Percentiles rank a stretch among this genome's conserved stretches.
These are phyloP conservation scores for Ensete glaucum DNA, from an alignment of 176 grass and related monocot species.

Conservation along the genomic window DNA sequence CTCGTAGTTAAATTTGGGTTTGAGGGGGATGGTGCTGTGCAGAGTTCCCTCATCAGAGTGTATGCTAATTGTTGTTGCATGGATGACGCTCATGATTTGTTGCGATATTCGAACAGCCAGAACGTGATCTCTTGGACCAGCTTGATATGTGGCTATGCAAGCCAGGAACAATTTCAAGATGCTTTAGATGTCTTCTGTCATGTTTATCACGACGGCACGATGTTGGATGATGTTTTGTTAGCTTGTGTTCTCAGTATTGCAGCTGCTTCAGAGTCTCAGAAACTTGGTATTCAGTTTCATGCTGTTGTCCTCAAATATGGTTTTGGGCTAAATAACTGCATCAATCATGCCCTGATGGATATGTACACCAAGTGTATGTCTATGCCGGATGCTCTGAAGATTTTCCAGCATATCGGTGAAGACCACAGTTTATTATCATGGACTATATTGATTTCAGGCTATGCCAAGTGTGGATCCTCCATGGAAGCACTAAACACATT, in stretches of 20 bases:
- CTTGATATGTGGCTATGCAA: not conserved
- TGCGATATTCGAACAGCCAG: not conserved
- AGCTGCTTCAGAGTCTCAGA: not conserved
- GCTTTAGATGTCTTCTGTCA: slow-evolving; percentile 5
- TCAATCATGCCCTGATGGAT: slow-evolving; percentile 16
- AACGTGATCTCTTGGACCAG: slow-evolving; percentile 18
- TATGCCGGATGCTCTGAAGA: slow-evolving; percentile 3
- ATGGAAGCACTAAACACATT: slow-evolving; percentile 6
- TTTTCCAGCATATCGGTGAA: slow-evolving; percentile 1
- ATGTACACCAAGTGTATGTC: slow-evolving; percentile 11
- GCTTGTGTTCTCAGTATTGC: slow-evolving; percentile 4
- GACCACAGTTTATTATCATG: not conserved
- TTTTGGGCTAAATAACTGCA: not conserved
- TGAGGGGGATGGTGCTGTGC: slow-evolving; percentile 1
- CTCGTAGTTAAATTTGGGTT: slow-evolving; percentile 3
- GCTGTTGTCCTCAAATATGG: slow-evolving; percentile 3
- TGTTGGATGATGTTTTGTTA: slow-evolving; percentile 16
- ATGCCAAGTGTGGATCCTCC: slow-evolving; percentile 7
- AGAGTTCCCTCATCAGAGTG: slow-evolving; percentile 7
- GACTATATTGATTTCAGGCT: slow-evolving; percentile 14
- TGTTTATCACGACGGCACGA: not conserved
- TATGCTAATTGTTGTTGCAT: not conserved
- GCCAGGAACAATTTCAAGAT: slow-evolving; percentile 1
- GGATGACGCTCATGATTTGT: slow-evolving; percentile 4
- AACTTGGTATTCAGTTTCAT: slow-evolving; percentile 14